phyloP scores from a whole-genome alignment of 1,139 yeast genomes.

The Blastobotrys illinoisensis region DNA sequence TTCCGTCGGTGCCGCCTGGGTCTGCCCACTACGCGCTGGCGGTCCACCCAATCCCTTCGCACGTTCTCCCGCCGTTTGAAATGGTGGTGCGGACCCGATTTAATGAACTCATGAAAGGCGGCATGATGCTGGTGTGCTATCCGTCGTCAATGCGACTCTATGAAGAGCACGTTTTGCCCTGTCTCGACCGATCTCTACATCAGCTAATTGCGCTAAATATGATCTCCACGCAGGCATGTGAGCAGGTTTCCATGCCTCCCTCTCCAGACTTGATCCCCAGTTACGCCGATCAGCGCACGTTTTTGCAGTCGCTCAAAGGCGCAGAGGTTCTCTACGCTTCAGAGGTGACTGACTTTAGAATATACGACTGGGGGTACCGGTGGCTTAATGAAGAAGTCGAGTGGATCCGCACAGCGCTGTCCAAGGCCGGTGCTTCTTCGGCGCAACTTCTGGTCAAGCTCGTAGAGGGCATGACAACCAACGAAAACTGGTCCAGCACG shows the following conservation, averaged over 20 bases:
- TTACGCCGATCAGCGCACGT: conserved; percentile 16
- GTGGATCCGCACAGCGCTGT: conserved; percentile 19
- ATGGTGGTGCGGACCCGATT: conserved; percentile 18
- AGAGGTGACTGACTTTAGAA: conserved; percentile 12
- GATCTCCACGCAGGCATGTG: conserved; percentile 26
- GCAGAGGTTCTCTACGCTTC: conserved; percentile 17
- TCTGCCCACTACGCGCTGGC: conserved; percentile 23
- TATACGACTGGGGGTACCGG: conserved; percentile 23
- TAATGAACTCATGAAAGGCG: conserved; percentile 24
- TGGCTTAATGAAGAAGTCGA: conserved; percentile 25
- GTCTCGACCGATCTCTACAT: conserved; percentile 25
- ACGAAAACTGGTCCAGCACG: conserved; percentile 16
- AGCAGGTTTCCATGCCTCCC: conserved; percentile 24
- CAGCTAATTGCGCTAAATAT: conserved; percentile 25
- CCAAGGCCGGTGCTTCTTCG: conserved; percentile 14
- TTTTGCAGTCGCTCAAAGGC: conserved; percentile 14
- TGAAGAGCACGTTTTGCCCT: conserved; percentile 20
- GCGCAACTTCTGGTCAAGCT: conserved; percentile 18
- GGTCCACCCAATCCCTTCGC: conserved; percentile 25
- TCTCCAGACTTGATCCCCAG: conserved; percentile 14
- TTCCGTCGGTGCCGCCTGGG: conserved; percentile 23
- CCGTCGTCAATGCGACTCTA: conserved; percentile 25
- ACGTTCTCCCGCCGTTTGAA: conserved; percentile 21
- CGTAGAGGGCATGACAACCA: conserved; percentile 18
- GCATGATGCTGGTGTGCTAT: conserved; percentile 22